These are phyloP conservation scores for Solanum infundibuliforme DNA, from an alignment of 257 asterid genomes.

Conservation along the genomic window DNA sequence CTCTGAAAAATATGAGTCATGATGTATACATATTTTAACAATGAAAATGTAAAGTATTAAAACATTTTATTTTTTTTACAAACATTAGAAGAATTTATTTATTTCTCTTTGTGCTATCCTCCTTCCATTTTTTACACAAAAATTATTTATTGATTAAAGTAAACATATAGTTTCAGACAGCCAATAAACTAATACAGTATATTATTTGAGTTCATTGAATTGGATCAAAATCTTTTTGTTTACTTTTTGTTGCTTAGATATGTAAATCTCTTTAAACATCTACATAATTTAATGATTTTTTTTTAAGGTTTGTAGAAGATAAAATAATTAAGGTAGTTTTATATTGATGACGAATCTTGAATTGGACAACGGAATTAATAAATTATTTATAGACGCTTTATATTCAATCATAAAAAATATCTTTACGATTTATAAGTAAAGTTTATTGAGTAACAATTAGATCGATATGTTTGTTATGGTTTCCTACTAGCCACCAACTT, in stretches of 20 bases:
- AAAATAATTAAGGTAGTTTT: too few relatives aligned
- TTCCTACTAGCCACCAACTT: background rate
- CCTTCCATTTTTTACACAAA: background rate
- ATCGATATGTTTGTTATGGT: background rate
- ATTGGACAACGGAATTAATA: fast-evolving
- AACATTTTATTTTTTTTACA: background rate
- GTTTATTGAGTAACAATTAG: background rate
- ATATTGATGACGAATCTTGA: background rate
- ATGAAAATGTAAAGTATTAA: background rate
- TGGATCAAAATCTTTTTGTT: background rate
- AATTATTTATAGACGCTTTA: background rate
- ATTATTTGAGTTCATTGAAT: background rate
- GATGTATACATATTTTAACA: background rate
- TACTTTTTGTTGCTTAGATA: background rate
- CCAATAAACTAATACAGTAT: background rate
- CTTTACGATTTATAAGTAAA: background rate
- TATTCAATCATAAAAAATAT: background rate
- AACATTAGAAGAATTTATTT: background rate
- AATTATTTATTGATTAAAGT: background rate
- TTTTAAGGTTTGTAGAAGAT: background rate
- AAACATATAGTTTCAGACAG: background rate
- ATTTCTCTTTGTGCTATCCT: background rate
- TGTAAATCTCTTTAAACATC: background rate
- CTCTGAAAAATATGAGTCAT: background rate
- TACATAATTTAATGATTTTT: background rate